Base-by-base conservation (phyloP, 2,329 filamentous ascomycete genomes). In the Didymella arachidicola region DNA sequence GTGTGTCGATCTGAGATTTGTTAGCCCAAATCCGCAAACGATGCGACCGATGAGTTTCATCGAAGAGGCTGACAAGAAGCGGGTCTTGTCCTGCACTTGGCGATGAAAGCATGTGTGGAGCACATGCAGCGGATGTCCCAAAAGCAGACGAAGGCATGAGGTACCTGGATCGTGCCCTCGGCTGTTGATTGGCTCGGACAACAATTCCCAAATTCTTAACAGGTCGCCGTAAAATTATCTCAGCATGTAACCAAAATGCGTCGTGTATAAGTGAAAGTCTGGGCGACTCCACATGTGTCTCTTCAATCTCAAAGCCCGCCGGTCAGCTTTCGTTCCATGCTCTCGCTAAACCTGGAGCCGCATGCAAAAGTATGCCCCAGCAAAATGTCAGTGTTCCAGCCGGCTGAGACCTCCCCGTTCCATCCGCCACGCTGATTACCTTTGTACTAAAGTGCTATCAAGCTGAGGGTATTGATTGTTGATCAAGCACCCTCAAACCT, bases 271-370 rank as follows among this genome's bases (percentile, higher is more conserved):
- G 26, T 41, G 34, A 51, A 34, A 45, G n/a, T 34, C 29, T 43
- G 36, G 47, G 42, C 43, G 30, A 42, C 29, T 19, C 45, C 29
- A 48, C 49, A 27, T 25, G 16, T 27, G 29, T 14, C 49, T 48
- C 19, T 32, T 27, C 30, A 57, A 53, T 47, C 49, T 45, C 34
- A 51, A 41, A 36, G 26, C 41, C 47, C 18, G 57, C 48, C 55
- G 58, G 39, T 50, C 53, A 58, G 45, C 51, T 59, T 39, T 57
- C 50, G 26, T 41, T 51, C 41, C 53, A 57, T 51, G 39, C 43
- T 45, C 45, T 49, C 57, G 42, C 53, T 53, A 59, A 41, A 52
- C 36, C 52, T 53, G 51, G 62, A 57, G 52, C 56, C 57, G 60
- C 57, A 59, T 54, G 57, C 53, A 53, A 51, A 50, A 4, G 45